Conservation (phyloP, 2,329 filamentous ascomycete species). For the Cyclaneusma minus region DNA sequence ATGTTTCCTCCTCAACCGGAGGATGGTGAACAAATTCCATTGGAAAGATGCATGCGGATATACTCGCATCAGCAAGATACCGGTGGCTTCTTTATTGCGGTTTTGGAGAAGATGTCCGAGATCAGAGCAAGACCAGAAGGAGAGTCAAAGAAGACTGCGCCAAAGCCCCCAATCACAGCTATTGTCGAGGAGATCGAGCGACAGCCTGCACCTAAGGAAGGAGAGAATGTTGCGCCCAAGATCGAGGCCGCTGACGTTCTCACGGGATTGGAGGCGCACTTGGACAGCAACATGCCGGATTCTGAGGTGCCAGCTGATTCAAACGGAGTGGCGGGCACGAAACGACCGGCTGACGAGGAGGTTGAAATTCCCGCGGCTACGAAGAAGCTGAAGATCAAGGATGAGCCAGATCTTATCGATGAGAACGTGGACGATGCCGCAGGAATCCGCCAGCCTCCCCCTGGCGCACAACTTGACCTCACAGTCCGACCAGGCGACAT, state of each 20-base stretch:
- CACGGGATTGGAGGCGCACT: constrained; percentile 4
- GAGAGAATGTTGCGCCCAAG: constrained; percentile 15
- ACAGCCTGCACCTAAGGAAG: constrained; percentile 15
- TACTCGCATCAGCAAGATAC: constrained; percentile 95
- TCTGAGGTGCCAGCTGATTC: constrained; percentile 14
- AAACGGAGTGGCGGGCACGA: constrained; percentile 15
- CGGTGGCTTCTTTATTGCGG: constrained; percentile 93
- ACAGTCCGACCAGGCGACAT: constrained; percentile 13
- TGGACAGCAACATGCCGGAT: constrained; percentile 15
- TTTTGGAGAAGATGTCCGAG: constrained; percentile 80
- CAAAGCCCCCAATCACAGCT: constrained; percentile 20
- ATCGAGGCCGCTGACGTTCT: constrained; percentile 17
- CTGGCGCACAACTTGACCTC: constrained; percentile 15
- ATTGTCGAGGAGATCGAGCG: constrained; percentile 25
- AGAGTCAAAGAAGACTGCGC: constrained; percentile 31
- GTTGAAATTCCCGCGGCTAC: constrained; percentile 5
- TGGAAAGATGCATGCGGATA: constrained; percentile 83
- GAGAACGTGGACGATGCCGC: constrained; percentile 9
- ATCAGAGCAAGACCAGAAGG: constrained; percentile 64
- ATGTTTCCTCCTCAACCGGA: constrained; percentile 63
- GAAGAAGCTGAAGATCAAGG: constrained; percentile 34
- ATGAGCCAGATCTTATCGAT: constrained; percentile 12
- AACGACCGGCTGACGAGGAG: constrained; percentile 21
- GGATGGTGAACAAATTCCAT: constrained; percentile 47
- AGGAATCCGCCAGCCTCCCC: constrained; percentile 14